These are phyloP conservation scores for Artomyces pyxidatus DNA, from an alignment of 768 basidiomycete genomes.

Conservation along the genomic window DNA sequence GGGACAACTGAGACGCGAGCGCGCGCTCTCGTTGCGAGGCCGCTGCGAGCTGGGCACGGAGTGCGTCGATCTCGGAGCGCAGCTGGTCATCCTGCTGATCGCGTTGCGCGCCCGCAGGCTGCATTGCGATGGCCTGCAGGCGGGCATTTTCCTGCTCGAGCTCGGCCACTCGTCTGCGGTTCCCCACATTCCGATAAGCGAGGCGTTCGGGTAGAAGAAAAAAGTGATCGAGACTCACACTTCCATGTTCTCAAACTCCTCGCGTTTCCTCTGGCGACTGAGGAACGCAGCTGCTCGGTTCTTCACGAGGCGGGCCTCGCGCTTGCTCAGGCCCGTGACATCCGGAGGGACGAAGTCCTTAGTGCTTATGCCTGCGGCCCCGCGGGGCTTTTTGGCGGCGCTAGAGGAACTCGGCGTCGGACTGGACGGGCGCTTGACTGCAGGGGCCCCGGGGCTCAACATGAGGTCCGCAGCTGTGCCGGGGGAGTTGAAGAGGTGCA, in stretches of 20 bases:
- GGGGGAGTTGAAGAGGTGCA: conserved; percentile 21
- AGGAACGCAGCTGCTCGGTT: conserved; percentile 91
- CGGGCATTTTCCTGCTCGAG: conserved; percentile 79
- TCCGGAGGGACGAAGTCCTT: conserved; percentile 88
- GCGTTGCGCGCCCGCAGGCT: conserved; percentile 26
- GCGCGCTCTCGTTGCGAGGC: conserved; percentile 61
- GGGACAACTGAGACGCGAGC: conserved; percentile 53
- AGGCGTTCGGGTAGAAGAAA: conserved; percentile 7
- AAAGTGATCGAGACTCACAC: conserved; percentile 45
- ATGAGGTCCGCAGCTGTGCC: conserved; percentile 24
- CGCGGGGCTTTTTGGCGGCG: conserved; percentile 39
- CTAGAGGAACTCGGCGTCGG: conserved; percentile 17
- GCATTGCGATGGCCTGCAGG: conserved; percentile 51
- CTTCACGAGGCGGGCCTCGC: conserved; percentile 86
- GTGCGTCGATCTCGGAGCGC: conserved; percentile 54
- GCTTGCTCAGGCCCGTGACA: conserved; percentile 80
- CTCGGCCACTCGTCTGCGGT: conserved; percentile 69
- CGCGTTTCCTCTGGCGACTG: conserved; percentile 82
- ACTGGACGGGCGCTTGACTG: conserved; percentile 23
- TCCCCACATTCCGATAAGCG: not conserved
- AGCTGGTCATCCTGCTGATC: conserved; percentile 28
- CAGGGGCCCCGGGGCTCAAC: conserved; percentile 22
- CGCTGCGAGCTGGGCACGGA: conserved; percentile 55
- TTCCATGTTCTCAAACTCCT: conserved; percentile 90
- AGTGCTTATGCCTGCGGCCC: conserved; percentile 42